A percentile compares a stretch with the other conserved stretches of the same genome.
Conservation (phyloP, 371 early-diverging fungal genomes). For the Mucor saturninus region DNA sequence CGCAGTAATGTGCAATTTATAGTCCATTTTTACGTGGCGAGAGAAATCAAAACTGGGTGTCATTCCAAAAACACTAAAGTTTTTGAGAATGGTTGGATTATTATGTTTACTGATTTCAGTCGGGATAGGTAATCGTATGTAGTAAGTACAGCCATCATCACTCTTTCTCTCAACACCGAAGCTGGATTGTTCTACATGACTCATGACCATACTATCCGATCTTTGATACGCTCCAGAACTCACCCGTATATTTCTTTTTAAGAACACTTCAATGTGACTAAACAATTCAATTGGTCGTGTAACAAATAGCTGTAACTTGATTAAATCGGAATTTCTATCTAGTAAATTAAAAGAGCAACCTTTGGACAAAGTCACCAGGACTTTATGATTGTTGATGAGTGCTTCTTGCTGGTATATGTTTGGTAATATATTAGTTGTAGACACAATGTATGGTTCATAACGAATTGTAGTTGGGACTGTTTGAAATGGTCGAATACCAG, state of each 20-base stretch:
- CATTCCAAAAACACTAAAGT: constrained; percentile 29
- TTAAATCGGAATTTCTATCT: constrained; percentile 7
- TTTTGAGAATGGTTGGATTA: constrained; percentile 7
- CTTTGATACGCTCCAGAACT: constrained; percentile 17
- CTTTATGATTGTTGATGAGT: constrained; percentile 6
- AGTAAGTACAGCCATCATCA: constrained; percentile 3
- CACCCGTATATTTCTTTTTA: constrained; percentile 21
- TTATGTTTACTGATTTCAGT: constrained; percentile 18
- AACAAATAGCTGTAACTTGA: constrained; percentile 12
- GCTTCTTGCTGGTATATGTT: constrained; percentile 12
- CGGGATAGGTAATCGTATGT: constrained; percentile 23
- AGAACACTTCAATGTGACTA: constrained; percentile 16
- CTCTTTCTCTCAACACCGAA: constrained; percentile 5
- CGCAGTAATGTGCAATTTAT: constrained; percentile 18
- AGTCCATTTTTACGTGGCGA: constrained; percentile 18
- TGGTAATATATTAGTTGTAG: constrained; percentile 6
- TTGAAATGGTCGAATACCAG: constrained; percentile 33
- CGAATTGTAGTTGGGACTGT: constrained; percentile 26
- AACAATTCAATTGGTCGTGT: neutral
- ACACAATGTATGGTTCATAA: constrained; percentile 27
- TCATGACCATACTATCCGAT: constrained; percentile 27
- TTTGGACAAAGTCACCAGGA: constrained; percentile 6
- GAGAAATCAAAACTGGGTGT: constrained; percentile 22
- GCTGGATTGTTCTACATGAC: constrained; percentile 19
- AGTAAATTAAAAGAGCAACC: constrained; percentile 21